Evolutionary conservation across 2,329 filamentous ascomycete genomes (phyloP).

Genomic region (Blastomyces percursus): DNA sequence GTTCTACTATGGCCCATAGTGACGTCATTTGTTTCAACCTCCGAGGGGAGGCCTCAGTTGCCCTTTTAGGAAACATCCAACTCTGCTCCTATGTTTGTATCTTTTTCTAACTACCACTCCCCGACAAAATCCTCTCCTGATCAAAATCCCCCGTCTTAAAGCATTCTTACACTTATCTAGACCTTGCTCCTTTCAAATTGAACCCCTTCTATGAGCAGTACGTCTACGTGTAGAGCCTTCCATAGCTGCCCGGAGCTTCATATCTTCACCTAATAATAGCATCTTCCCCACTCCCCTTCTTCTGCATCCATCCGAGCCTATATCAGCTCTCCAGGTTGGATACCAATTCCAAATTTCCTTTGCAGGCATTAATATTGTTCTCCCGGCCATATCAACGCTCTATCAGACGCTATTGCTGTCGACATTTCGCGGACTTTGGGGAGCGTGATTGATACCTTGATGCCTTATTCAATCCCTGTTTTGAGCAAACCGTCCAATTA

Average conservation of each 20-base stretch:
- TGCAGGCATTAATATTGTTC: background rate
- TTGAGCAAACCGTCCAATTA: background rate
- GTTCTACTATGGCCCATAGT: background rate
- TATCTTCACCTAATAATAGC: background rate
- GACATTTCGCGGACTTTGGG: background rate
- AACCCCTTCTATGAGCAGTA: background rate
- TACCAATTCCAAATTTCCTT: background rate
- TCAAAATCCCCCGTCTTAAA: background rate
- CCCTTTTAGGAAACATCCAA: background rate
- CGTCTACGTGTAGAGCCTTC: background rate
- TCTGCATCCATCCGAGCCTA: background rate
- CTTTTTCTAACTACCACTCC: no score
- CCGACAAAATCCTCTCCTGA: background rate
- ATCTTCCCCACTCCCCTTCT: background rate
- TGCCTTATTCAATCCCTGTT: background rate
- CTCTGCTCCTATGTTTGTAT: background rate
- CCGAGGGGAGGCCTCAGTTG: background rate
- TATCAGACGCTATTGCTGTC: background rate
- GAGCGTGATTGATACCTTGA: background rate
- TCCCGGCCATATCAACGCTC: background rate
- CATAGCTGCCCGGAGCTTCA: background rate
- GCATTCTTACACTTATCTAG: constrained; percentile 1
- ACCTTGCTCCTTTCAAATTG: background rate
- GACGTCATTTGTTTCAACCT: background rate
- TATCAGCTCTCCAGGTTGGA: background rate